Evolutionary conservation across 2,329 filamentous ascomycete genomes (phyloP), one percentile per base, ranked within the genome.

Genomic region (Nectriaceae sp.): DNA sequence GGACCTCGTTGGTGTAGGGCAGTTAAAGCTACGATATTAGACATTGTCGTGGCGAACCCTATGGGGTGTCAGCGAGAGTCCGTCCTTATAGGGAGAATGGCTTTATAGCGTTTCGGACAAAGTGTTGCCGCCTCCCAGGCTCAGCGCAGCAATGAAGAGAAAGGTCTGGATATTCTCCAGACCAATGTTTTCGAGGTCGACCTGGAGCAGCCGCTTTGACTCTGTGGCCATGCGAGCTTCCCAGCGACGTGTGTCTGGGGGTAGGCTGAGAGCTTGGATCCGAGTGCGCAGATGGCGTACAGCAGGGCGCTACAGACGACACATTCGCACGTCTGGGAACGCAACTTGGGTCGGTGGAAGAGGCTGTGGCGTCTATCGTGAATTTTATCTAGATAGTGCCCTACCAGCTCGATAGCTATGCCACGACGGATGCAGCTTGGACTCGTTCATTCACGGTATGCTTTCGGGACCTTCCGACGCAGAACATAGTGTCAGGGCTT

Each of bases 91-190:
- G 15, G 20, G 16, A 26, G 16, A 4, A 15, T 4, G 16, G 4
- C 49, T 42, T 46, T 46, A 53, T 1, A 55, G 37, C 3, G 50
- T 44, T 8, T 55, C 53, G 0, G 53, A 55, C 0, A 44, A 47
- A 4, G 42, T 42, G 13, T 53, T 53, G 5, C 21, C 24, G 21
- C 46, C 42, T 1, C 33, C 47, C 4, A 40, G 44, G 18, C 19
- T 43, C 1, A 55, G 26, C 4, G 39, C 49, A 2, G 53, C 47
- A 6, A 55, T 35, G 13, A 55, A 31, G 13, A 55, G 42, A 11
- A 46, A 53, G 1, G 50, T 44, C 24, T 55, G 53, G 3, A 55
- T 43, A 26, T 55, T 55, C 24, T 53, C 53, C 3, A 55, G 20
- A 19, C 50, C 50, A 8, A 53, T 44, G 13, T 53, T 53, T 22